Base-by-base conservation (phyloP, 2,329 filamentous ascomycete genomes). In the Lasiodiplodia sp. region DNA sequence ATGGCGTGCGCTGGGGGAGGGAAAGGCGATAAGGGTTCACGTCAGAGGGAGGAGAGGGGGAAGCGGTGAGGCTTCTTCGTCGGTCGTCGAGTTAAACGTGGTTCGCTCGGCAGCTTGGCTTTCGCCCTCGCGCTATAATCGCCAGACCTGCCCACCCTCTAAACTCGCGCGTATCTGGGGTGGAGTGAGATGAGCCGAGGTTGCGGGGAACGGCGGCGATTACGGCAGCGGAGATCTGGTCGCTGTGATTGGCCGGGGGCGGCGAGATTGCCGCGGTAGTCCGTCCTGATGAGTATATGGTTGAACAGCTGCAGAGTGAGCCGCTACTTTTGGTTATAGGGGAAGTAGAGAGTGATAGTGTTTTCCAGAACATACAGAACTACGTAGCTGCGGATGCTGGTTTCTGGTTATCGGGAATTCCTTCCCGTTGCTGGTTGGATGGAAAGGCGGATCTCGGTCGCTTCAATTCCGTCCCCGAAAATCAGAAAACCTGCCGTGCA, bases 131-230 rank as follows among this genome's bases (percentile, higher is more conserved):
- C 51, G 6, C 53, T 57, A 31, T 31, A 6, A 31, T 16, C 53
- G 28, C 53, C 28, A 34, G 25, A 12, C 31, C 53, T 21, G 10
- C 23, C n/a, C 14, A 16, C 12, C 53, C 57, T 40, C 38, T 18
- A 34, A 28, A 31, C 6, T 11, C 23, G 38, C 23, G 21, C 11
- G 16, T 23, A 18, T 28, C 23, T 23, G 44, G 44, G 47, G 47
- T 64, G 60, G 60, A 64, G 60, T 64, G 60, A 64, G 60, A 52
- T 64, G 60, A 52, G 60, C 60, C 60, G 60, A 64, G 60, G 60
- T 64, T 64, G 34, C n/a, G 53, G 53, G 53, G 28, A 21, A 34
- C 25, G 37, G 18, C 14, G 51, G 18, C 16, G 44, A 64, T 64
- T 64, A 64, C 60, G 44, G 40, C 16, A 64, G 47, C 31, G 60